Base-by-base conservation (phyloP, 331 rosid genomes). In the Malus hybrid region DNA sequence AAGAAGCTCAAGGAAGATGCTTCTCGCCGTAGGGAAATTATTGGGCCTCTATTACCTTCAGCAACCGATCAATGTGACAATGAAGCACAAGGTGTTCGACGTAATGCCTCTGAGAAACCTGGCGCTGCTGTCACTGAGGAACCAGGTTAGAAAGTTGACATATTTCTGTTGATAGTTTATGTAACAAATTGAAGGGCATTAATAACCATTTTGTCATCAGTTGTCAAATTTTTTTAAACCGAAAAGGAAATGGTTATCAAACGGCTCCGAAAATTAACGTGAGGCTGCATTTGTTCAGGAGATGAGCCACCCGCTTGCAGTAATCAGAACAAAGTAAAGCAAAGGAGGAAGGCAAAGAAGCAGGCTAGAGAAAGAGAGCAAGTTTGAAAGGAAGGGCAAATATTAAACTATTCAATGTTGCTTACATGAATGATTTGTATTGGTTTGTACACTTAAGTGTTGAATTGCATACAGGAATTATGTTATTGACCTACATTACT, bases 1-100 rank as follows among this genome's bases (percentile, higher is more conserved):
- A 88, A 82, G 85, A 87, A 73, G 82, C 80, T 87, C 5, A 90
- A 83, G 87, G 88, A 80, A 67, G 96, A 90, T 44, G 80, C 88
- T 39, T 42, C 72, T 10, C 84, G 82, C 48, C 88, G 93, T 2
- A 84, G 87, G 2, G 80, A 81, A 36, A 59, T 88, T 22, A 79
- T 88, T 62, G 97, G 97, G 29, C 94, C 96, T 1, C 69, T 88
- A 76, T 65, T 88, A 69, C 91, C 86, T 24, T 67, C 4, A 4
- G 7, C 24, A 8, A 8, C 10, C 1, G 69, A n/a, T 11, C 63
- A 15, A 6, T 71, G 13, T 42, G 69, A 52, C 10, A 29, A 9
- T 54, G 78, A 19, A 3, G 9, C 82, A 33, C 87, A 77, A 86
- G 31, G 63, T 88, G 96, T 87, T 87, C 93, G 97, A 87, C 80